phyloP scores from a whole-genome alignment of 1,284 basidiomycete species.

The Puccinia triticina region DNA sequence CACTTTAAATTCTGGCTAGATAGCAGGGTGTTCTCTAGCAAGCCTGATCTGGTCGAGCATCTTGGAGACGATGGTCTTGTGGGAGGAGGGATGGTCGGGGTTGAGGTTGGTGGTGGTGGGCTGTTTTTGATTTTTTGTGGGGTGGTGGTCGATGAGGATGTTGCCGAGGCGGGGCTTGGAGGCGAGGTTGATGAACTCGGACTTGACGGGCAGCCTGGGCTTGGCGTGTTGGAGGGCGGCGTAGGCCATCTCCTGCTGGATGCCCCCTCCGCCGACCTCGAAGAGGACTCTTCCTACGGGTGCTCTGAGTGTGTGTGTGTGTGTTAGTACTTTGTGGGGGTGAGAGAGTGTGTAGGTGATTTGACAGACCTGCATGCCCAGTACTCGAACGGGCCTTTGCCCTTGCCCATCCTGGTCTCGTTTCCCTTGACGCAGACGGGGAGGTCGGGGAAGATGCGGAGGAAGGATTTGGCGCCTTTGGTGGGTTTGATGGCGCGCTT shows the following conservation, averaged over 20 bases:
- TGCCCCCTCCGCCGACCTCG: constrained; percentile 47
- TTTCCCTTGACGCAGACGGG: constrained; percentile 51
- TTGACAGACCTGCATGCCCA: constrained; percentile 45
- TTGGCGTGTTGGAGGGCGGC: constrained; percentile 51
- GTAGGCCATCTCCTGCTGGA: constrained; percentile 42
- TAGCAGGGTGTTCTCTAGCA: too few relatives aligned
- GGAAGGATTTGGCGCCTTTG: constrained; percentile 41
- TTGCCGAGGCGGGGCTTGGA: constrained; percentile 35
- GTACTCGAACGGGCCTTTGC: constrained; percentile 50
- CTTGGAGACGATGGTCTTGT: background rate
- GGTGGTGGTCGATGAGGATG: background rate
- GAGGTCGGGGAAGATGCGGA: constrained; percentile 48
- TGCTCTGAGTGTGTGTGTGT: constrained; percentile 6
- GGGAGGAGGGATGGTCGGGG: too few relatives aligned
- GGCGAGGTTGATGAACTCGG: constrained; percentile 37
- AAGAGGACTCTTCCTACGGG: constrained; percentile 42
- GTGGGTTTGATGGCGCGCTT: constrained; percentile 45
- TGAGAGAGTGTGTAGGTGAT: background rate
- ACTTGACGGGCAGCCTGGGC: constrained; percentile 44
- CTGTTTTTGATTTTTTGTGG: too few relatives aligned
- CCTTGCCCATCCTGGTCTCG: constrained; percentile 51
- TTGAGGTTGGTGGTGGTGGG: too few relatives aligned
- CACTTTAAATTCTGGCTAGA: too few relatives aligned
- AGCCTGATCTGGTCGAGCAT: background rate
- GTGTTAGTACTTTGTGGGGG: background rate